Evolutionary conservation across 1,284 basidiomycete species (phyloP), one percentile per base, ranked within the genome.

Genomic region (Psilocybe mexicana): DNA sequence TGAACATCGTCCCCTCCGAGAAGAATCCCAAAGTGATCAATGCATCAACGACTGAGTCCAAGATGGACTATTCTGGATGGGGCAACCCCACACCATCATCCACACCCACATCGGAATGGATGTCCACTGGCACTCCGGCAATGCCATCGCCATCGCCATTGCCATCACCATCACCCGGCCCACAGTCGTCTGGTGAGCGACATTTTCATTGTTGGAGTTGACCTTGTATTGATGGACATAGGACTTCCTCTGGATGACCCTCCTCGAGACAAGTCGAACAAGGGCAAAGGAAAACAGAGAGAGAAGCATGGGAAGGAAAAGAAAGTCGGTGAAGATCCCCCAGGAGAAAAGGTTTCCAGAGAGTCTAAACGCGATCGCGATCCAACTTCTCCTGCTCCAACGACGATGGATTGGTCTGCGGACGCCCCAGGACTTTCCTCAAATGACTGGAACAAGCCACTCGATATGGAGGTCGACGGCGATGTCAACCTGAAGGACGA

Each of bases 1-100:
- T 63, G 46, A 55, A 61, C 33, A 40, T 59, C 8, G 47, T 55
- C 6, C 48, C 48, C 6, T 26, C 54, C 26, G 40, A 55, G n/a
- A 47, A 42, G 12, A 3, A 43, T 5, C 54, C 47, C 8, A 52
- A 26, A 42, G 48, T 14, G 6, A 42, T 40, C 8, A 45, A 3
- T 8, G 6, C 18, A 5, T 8, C 43, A 11, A 12, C 24, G 1
- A 6, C 6, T 2, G 44, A 46, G 23, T 7, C 24, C 30, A 4
- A 4, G 5, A 28, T 30, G 24, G 44, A 46, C 12, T 46, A 28
- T 26, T 46, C 44, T 12, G 44, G 44, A 12, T 46, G 44, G 44
- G 23, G 28, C 10, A 1, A 28, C 6, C 44, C 44, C 23, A 25
- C 18, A 18, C 18, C 18, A 18, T 18, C 18, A 18, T 18, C 43